Base-by-base conservation (phyloP, 305 asterid species). In the Solanum hybrid region DNA sequence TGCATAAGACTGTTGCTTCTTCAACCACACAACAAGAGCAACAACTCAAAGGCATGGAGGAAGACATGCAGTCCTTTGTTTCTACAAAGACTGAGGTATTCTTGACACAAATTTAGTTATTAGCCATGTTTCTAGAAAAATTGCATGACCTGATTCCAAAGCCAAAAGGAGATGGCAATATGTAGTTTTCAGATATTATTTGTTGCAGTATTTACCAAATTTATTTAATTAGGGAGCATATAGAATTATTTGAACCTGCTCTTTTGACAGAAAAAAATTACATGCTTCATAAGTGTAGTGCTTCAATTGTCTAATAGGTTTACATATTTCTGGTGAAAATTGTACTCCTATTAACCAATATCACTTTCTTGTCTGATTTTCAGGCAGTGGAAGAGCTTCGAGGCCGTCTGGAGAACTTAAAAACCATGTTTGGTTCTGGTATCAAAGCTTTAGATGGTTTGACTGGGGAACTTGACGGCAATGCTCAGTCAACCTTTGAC, bases 41-140 rank as follows among this genome's bases (percentile, higher is more conserved):
- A 87, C 98, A 95, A 86, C 93, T 98, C 81, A 95, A 95, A 92
- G 98, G 91, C 90, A 96, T 98, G 98, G 98, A 98, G 93, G 98
- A 97, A 94, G 99, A 98, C 91, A 97, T 98, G 99, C 97, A 97
- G 92, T 95, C 95, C 88, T 98, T 98, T 90, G 98, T 98, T 88
- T 93, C 97, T 85, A 95, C 98, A 32, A 98, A 98, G 95, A 94
- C 94, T 34, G 91, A 96, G 98, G 99, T 98, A 95, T 88, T 35
- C 78, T 64, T 13, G 78, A 85, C 3, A 14, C 32, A 32, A 20
- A 85, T 85, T 64, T 31, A 82, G 20, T 32, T 40, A 81, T 26
- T 40, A 51, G 29, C 42, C 40, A 29, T 37, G 37, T 31, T 31
- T 29, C 87, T 42, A 13, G 73, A 46, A 82, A 82, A 29, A 29